Conservation (phyloP, 768 basidiomycete species). For the Boletus barrowsii region DNA sequence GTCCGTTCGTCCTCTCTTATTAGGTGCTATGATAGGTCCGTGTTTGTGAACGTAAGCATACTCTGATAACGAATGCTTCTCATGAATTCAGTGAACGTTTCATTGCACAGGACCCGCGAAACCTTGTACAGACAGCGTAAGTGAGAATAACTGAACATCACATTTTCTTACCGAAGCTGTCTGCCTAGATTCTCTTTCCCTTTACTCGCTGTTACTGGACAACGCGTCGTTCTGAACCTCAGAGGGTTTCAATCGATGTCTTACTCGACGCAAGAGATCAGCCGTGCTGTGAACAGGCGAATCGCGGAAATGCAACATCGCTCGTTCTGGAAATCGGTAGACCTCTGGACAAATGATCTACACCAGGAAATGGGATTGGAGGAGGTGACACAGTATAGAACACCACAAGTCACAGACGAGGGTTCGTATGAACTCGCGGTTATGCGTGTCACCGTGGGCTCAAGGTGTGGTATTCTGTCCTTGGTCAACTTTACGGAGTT, state of each 20-base stretch:
- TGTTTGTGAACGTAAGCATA: neutral
- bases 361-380: neutral
- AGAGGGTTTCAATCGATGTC: neutral
- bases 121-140: neutral
- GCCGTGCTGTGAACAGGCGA: neutral
- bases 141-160: neutral
- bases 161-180: neutral
- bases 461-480: no score
- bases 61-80: neutral
- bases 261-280: neutral
- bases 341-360: neutral
- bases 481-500: no score
- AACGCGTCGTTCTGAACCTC: conserved; percentile 17
- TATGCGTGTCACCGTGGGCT: no score
- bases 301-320: neutral
- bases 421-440: no score
- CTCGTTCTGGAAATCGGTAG: conserved; percentile 1
- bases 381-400: no score
- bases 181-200: neutral
- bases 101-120: conserved; percentile 1
- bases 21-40: neutral
- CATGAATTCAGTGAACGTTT: neutral
- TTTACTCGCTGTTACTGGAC: conserved; percentile 7
- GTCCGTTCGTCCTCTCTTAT: neutral
- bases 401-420: no score